Percentiles rank a stretch among this genome's conserved stretches.
phyloP scores from a whole-genome alignment of 345 rosid genomes.

The Limnanthes douglasii region DNA sequence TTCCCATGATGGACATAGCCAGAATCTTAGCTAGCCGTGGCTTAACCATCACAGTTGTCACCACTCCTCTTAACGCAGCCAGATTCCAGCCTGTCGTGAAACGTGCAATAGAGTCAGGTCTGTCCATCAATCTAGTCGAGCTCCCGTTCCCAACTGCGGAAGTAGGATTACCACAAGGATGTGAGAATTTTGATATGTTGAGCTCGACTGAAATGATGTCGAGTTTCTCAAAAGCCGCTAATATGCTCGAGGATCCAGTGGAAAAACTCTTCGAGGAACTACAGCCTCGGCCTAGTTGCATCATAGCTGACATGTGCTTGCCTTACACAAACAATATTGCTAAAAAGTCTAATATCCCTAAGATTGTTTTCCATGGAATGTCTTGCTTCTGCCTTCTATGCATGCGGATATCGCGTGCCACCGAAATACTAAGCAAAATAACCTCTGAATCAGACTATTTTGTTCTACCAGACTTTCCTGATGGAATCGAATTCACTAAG shows the following conservation, averaged over 20 bases:
- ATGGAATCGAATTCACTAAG: conserved; percentile 21
- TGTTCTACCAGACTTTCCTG: conserved; percentile 25
- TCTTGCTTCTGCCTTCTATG: conserved; percentile 31
- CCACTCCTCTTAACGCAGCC: conserved; percentile 27
- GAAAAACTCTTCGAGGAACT: conserved; percentile 21
- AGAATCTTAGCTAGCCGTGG: conserved; percentile 27
- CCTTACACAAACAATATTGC: conserved; percentile 24
- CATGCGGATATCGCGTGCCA: conserved; percentile 7
- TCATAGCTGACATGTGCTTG: conserved; percentile 33
- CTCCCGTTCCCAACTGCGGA: conserved; percentile 13
- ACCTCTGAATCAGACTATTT: conserved; percentile 15
- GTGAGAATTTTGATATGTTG: conserved; percentile 16
- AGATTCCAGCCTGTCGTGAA: conserved; percentile 9
- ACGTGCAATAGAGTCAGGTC: conserved; percentile 17
- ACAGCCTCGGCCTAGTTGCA: conserved; percentile 25
- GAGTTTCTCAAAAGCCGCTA: conserved; percentile 9
- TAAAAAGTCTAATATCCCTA: conserved; percentile 23
- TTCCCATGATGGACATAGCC: conserved; percentile 31
- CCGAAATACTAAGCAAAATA: conserved; percentile 4
- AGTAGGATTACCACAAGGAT: conserved; percentile 9
- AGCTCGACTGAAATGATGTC: conserved; percentile 1
- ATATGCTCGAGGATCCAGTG: conserved; percentile 8
- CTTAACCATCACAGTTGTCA: conserved; percentile 18
- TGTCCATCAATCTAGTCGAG: conserved; percentile 9
- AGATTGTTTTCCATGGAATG: conserved; percentile 40